Percentiles rank a stretch among this genome's conserved stretches.
Evolutionary conservation across 148 eudicot species (phyloP).

Genomic region (Suaeda aralocaspica): DNA sequence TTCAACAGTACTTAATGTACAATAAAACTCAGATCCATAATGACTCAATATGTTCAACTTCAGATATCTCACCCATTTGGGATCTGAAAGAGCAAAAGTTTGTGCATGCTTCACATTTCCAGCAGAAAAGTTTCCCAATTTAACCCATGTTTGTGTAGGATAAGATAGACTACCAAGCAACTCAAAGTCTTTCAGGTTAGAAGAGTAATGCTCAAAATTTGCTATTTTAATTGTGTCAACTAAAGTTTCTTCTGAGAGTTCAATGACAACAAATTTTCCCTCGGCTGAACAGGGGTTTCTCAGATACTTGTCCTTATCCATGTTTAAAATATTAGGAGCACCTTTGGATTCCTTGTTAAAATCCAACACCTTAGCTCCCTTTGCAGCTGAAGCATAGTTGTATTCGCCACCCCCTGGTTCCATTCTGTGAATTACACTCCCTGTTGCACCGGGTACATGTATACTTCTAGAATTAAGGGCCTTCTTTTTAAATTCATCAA

Average conservation of each 20-base stretch:
- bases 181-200: slow-evolving; percentile 87
- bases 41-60: slow-evolving; percentile 74
- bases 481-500: slow-evolving; percentile 83
- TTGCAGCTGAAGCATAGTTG: slow-evolving; percentile 88
- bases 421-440: slow-evolving; percentile 63
- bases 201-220: slow-evolving; percentile 92
- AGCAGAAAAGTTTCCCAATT: slow-evolving; percentile 85
- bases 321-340: slow-evolving; percentile 72
- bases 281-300: slow-evolving; percentile 94
- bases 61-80: slow-evolving; percentile 88
- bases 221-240: slow-evolving; percentile 80
- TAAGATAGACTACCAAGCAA: slow-evolving; percentile 67
- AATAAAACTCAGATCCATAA: slow-evolving; percentile 90
- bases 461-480: slow-evolving; percentile 56
- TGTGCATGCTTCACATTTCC: slow-evolving; percentile 84
- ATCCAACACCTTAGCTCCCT: slow-evolving; percentile 92
- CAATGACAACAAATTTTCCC: slow-evolving; percentile 80
- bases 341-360: slow-evolving; percentile 94
- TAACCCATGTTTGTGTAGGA: slow-evolving; percentile 78
- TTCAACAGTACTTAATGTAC: slow-evolving; percentile 84
- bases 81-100: slow-evolving; percentile 71
- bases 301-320: slow-evolving; percentile 93
- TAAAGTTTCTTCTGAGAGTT: slow-evolving; percentile 94
- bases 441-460: slow-evolving; percentile 48
- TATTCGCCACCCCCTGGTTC: slow-evolving; percentile 94